A percentile compares a stretch with the other conserved stretches of the same genome.
Evolutionary conservation across 2,329 filamentous ascomycete genomes (phyloP).

Genomic region (Microcyclospora pomicola): DNA sequence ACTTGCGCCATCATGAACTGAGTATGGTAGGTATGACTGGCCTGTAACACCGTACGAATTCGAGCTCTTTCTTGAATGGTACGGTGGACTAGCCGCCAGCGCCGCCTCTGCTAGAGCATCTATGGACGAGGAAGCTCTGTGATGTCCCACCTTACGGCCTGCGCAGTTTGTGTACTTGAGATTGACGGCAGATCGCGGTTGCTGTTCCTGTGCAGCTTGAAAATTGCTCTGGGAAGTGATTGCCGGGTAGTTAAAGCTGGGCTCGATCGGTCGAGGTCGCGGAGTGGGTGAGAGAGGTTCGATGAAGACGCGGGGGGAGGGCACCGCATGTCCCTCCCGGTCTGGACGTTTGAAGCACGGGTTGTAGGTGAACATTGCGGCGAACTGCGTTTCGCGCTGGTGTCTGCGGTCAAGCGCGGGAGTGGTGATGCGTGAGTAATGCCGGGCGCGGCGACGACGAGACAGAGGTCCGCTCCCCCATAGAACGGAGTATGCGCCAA

Average conservation of each 20-base stretch:
- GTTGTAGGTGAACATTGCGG: conserved; percentile 7
- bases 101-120: conserved; percentile 32
- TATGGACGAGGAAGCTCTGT: conserved; percentile 25
- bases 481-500: too few species aligned
- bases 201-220: too few species aligned
- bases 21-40: too few species aligned
- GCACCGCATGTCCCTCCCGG: conserved; percentile 7
- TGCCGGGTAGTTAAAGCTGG: conserved; percentile 22
- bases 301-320: conserved; percentile 20
- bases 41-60: conserved; percentile 2
- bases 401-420: conserved; percentile 2
- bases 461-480: not conserved
- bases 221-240: conserved; percentile 8
- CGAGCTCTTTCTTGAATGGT: conserved; percentile 8
- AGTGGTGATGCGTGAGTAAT: conserved; percentile 1
- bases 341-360: conserved; percentile 17
- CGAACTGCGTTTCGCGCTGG: not conserved
- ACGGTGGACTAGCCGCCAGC: conserved; percentile 25
- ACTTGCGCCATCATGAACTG: conserved; percentile 11
- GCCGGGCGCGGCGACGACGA: not conserved
- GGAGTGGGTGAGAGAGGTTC: conserved; percentile 22
- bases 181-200: too few species aligned
- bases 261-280: conserved; percentile 17
- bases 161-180: not conserved
- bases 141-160: conserved; percentile 14